These are phyloP conservation scores for Fomitopsis betulina DNA, from an alignment of 1,284 basidiomycete genomes.

Conservation along the genomic window DNA sequence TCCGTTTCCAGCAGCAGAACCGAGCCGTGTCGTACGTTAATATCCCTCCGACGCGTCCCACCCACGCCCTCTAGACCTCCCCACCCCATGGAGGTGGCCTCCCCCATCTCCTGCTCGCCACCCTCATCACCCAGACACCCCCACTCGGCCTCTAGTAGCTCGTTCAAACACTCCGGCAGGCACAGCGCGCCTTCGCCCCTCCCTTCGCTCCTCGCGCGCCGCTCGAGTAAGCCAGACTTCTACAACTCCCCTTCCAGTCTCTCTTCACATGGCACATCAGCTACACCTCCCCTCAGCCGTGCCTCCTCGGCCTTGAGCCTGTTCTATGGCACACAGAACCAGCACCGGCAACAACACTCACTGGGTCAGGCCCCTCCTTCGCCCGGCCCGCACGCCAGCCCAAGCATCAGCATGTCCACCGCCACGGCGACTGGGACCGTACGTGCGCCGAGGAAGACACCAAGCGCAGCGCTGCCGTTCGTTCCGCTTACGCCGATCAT, in stretches of 20 bases:
- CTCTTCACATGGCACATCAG: slow-evolving; percentile 1
- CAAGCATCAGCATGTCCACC: slow-evolving; percentile 5
- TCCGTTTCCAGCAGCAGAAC: neutral
- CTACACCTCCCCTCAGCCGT: neutral
- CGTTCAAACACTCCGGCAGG: neutral
- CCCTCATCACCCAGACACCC: slow-evolving; percentile 1
- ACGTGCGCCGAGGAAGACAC: slow-evolving; percentile 9
- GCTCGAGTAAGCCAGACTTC: slow-evolving; percentile 4
- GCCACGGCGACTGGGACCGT: slow-evolving; percentile 12
- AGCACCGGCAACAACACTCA: neutral
- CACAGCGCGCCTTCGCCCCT: slow-evolving; percentile 5
- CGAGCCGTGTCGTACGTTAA: neutral
- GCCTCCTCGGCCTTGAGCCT: slow-evolving; percentile 6
- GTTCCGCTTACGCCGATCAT: slow-evolving; percentile 52
- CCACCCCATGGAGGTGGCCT: slow-evolving; percentile 6
- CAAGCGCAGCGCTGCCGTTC: slow-evolving; percentile 31
- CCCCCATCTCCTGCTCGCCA: slow-evolving; percentile 5
- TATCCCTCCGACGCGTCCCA: neutral
- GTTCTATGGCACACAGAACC: neutral
- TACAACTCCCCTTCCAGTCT: slow-evolving; percentile 3
- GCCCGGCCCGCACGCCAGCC: slow-evolving; percentile 1
- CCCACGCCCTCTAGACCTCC: neutral
- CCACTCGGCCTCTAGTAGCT: neutral
- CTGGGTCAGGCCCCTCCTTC: neutral
- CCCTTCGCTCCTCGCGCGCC: slow-evolving; percentile 8